A percentile compares a stretch with the other conserved stretches of the same genome.
Conservation (phyloP, 2,329 filamentous ascomycete genomes). For the Fusarium albidum region DNA sequence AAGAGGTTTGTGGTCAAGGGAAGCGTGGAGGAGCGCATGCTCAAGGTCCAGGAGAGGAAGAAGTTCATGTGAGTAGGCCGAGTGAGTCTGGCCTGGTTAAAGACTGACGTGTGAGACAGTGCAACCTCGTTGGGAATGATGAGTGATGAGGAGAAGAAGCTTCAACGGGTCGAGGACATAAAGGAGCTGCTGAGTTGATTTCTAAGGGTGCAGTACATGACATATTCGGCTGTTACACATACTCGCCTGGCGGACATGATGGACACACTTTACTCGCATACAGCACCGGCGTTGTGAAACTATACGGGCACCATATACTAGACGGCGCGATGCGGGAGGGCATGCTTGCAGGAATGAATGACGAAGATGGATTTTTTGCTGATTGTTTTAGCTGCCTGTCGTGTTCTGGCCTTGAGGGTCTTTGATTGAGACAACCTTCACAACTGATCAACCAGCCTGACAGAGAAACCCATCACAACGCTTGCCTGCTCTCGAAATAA, state of each 20-base stretch:
- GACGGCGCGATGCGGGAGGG: constrained; percentile 13
- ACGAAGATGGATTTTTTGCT: constrained; percentile 13
- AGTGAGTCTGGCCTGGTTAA: neutral
- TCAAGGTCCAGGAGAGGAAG: constrained; percentile 92
- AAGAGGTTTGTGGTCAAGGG: constrained; percentile 87
- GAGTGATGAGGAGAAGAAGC: constrained; percentile 89
- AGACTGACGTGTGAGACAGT: constrained; percentile 55
- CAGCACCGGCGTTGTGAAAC: constrained; percentile 24
- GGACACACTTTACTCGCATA: constrained; percentile 13
- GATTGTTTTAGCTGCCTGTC: constrained; percentile 20
- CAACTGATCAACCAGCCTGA: neutral
- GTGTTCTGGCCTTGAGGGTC: neutral
- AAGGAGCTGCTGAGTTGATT: constrained; percentile 80
- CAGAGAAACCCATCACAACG: no score
- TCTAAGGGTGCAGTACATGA: neutral
- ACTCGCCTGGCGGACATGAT: neutral
- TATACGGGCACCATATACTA: constrained; percentile 15
- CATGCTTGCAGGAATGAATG: constrained; percentile 12
- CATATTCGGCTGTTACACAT: constrained; percentile 3
- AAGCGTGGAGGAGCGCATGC: constrained; percentile 95
- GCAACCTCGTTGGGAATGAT: constrained; percentile 96
- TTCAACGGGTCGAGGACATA: constrained; percentile 92
- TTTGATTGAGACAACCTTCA: constrained; percentile 27
- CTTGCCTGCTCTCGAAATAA: constrained; percentile 1
- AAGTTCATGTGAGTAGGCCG: constrained; percentile 81